Conservation (phyloP, 768 basidiomycete genomes). For the Calocybe cyanea region DNA sequence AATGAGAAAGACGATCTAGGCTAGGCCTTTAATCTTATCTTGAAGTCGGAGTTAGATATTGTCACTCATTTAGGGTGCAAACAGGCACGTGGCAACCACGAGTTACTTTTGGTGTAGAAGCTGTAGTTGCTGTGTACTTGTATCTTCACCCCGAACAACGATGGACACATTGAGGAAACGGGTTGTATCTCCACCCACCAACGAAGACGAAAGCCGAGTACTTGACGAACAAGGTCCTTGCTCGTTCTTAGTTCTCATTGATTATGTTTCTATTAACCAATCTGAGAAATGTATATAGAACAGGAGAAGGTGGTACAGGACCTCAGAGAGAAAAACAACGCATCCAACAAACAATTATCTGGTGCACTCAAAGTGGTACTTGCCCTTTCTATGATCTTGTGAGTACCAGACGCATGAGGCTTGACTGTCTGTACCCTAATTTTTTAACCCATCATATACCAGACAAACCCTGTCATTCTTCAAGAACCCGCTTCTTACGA, state of each 20-base stretch:
- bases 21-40: too few species aligned
- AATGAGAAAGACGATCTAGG: too few species aligned
- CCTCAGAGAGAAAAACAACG: slow-evolving; percentile 41
- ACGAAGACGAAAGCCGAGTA: slow-evolving; percentile 28
- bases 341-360: slow-evolving; percentile 38
- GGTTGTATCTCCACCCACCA: slow-evolving; percentile 36
- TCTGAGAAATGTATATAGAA: slow-evolving; percentile 33
- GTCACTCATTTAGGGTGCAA: too few species aligned
- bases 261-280: not conserved
- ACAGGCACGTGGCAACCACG: too few species aligned
- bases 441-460: slow-evolving; percentile 9
- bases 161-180: slow-evolving; percentile 43
- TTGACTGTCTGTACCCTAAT: not conserved
- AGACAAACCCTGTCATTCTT: slow-evolving; percentile 50
- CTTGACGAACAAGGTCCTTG: slow-evolving; percentile 53
- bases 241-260: slow-evolving; percentile 1
- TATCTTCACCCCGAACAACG: too few species aligned
- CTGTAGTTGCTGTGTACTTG: too few species aligned
- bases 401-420: slow-evolving; percentile 13
- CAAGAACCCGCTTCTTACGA: slow-evolving; percentile 42
- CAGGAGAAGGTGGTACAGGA: slow-evolving; percentile 55
- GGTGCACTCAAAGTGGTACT: slow-evolving; percentile 38
- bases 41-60: too few species aligned
- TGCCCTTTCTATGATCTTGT: slow-evolving; percentile 45
- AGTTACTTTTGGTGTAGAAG: too few species aligned